A percentile compares a stretch with the other conserved stretches of the same genome.
Conservation (phyloP, 257 asterid species). For the Capsicum pubescens region DNA sequence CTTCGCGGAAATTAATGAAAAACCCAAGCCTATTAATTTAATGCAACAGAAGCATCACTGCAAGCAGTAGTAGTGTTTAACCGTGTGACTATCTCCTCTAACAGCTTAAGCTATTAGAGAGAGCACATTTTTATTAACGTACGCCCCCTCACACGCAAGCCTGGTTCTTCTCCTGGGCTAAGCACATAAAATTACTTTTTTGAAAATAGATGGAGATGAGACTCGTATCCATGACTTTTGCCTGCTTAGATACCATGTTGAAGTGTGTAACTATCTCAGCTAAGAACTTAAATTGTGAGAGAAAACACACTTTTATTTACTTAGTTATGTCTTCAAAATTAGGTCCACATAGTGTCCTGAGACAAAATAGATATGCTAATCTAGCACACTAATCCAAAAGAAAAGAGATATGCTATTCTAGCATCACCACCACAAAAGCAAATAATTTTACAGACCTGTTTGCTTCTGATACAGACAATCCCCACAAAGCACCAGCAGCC, state of each 20-base stretch:
- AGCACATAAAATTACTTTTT: background rate
- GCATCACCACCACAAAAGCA: background rate
- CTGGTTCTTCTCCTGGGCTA: background rate
- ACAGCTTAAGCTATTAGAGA: background rate
- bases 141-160: background rate
- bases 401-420: background rate
- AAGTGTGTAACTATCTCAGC: background rate
- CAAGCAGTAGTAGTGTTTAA: background rate
- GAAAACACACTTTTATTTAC: slow-evolving; percentile 6
- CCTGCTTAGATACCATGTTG: background rate
- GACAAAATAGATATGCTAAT: slow-evolving; percentile 23
- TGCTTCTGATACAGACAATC: slow-evolving; percentile 64
- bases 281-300: background rate
- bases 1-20: background rate
- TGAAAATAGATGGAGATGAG: background rate
- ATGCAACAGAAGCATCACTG: background rate
- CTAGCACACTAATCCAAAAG: background rate
- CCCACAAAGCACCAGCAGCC: slow-evolving; percentile 64
- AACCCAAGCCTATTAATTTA: background rate
- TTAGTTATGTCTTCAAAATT: background rate
- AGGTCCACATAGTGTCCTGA: background rate
- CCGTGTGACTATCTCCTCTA: background rate
- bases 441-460: slow-evolving; percentile 60
- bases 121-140: background rate
- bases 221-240: background rate